A percentile compares a stretch with the other conserved stretches of the same genome.
These are phyloP conservation scores for Ambrosia artemisiifolia DNA, from an alignment of 129 eudicot genomes.

Conservation along the genomic window DNA sequence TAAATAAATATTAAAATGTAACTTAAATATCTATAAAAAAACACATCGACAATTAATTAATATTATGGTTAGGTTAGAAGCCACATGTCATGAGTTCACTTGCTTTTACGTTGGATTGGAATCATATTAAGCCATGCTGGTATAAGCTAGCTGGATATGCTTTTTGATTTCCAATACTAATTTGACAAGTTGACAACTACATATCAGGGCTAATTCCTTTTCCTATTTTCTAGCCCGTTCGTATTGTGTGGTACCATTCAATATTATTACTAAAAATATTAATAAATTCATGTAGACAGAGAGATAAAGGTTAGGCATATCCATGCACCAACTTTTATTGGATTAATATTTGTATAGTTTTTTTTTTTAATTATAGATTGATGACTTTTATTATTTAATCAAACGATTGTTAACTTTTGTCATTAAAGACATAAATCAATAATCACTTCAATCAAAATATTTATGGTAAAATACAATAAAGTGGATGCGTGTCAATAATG, in stretches of 20 bases:
- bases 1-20: background rate
- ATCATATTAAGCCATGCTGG: slow-evolving; percentile 18
- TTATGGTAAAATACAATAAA: background rate
- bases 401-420: background rate
- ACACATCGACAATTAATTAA: background rate
- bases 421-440: slow-evolving; percentile 6
- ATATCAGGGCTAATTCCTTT: slow-evolving; percentile 25
- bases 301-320: background rate
- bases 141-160: slow-evolving; percentile 24
- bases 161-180: slow-evolving; percentile 23
- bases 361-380: background rate
- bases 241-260: slow-evolving; percentile 14
- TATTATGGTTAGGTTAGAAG: slow-evolving; percentile 25
- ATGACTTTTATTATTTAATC: background rate
- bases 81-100: slow-evolving; percentile 25
- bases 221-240: slow-evolving; percentile 29
- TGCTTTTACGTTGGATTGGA: slow-evolving; percentile 15
- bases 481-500: background rate
- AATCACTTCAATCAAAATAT: background rate
- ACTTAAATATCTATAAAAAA: background rate
- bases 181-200: slow-evolving; percentile 16
- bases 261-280: background rate
- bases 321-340: slow-evolving; percentile 6
- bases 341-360: background rate
- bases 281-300: background rate